phyloP scores from a whole-genome alignment of 495 filamentous ascomycete species.

The Lasiosphaeriaceae sp. region DNA sequence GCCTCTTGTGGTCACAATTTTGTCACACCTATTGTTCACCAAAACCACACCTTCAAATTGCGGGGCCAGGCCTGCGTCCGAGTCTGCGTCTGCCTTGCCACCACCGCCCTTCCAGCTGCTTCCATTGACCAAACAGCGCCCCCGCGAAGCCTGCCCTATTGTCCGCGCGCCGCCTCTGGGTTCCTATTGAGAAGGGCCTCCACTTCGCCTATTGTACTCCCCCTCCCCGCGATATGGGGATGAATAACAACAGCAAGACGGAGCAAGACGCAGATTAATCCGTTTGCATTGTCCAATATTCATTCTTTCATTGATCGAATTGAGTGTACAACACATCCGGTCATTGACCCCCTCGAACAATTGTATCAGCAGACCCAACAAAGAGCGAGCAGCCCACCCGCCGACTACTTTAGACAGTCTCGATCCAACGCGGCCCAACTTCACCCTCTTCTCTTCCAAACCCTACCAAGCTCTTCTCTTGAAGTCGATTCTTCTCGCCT shows the following conservation, averaged over 20 bases:
- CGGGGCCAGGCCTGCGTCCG: no score
- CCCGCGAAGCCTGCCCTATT: background rate
- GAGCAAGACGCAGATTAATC: background rate
- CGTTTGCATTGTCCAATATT: background rate
- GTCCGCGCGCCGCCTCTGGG: background rate
- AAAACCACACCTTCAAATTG: background rate
- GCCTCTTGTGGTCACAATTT: background rate
- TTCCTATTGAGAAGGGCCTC: background rate
- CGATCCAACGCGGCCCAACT: background rate
- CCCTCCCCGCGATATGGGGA: slow-evolving; percentile 3
- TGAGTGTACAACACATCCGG: background rate
- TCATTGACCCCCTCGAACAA: slow-evolving; percentile 5
- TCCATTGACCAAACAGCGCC: slow-evolving; percentile 19
- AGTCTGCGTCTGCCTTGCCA: slow-evolving; percentile 15
- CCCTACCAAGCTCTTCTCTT: background rate
- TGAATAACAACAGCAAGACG: background rate
- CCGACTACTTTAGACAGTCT: background rate
- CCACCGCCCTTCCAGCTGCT: slow-evolving; percentile 21
- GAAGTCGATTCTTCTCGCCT: background rate
- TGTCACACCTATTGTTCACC: background rate
- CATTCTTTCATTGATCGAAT: slow-evolving; percentile 2
- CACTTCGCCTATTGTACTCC: slow-evolving; percentile 15
- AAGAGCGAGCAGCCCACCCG: background rate
- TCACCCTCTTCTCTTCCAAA: background rate
- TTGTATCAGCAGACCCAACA: background rate